phyloP scores from a whole-genome alignment of 2,329 filamentous ascomycete genomes.

The Talaromyces pinophilus region DNA sequence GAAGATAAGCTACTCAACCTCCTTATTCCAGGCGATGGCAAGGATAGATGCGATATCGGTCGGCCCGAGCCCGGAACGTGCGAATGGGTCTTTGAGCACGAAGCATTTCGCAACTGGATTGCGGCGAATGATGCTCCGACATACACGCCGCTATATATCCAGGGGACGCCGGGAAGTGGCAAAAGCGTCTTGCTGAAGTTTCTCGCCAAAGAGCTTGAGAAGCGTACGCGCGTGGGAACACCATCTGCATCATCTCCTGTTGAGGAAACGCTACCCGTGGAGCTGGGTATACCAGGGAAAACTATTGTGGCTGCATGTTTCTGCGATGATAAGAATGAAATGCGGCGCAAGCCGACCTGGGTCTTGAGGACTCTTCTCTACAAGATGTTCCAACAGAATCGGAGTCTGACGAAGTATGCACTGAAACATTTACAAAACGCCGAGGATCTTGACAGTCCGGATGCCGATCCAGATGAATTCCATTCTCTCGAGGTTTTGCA shows the following conservation, averaged over 20 bases:
- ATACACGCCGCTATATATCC: not conserved
- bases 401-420: slow-evolving; percentile 8
- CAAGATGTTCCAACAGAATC: slow-evolving; percentile 8
- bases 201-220: not conserved
- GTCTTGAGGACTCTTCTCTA: slow-evolving; percentile 8
- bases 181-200: not conserved
- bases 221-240: not conserved
- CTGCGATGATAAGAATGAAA: slow-evolving; percentile 9
- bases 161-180: not conserved
- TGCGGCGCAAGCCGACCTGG: slow-evolving; percentile 6
- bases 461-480: slow-evolving; percentile 11
- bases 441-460: slow-evolving; percentile 1
- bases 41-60: slow-evolving; percentile 10
- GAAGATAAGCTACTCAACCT: slow-evolving; percentile 12
- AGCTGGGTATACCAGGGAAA: not conserved
- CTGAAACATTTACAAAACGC: slow-evolving; percentile 4
- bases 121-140: not conserved
- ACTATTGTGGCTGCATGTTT: slow-evolving; percentile 8
- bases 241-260: slow-evolving; percentile 1
- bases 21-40: slow-evolving; percentile 9
- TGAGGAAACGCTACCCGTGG: not conserved
- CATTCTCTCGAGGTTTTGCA: slow-evolving; percentile 2
- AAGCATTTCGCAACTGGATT: slow-evolving; percentile 3
- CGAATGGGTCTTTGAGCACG: not conserved
- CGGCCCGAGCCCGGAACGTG: slow-evolving; percentile 8